Evolutionary conservation across 257 asterid species (phyloP).

Genomic region (Fraxinus americana): DNA sequence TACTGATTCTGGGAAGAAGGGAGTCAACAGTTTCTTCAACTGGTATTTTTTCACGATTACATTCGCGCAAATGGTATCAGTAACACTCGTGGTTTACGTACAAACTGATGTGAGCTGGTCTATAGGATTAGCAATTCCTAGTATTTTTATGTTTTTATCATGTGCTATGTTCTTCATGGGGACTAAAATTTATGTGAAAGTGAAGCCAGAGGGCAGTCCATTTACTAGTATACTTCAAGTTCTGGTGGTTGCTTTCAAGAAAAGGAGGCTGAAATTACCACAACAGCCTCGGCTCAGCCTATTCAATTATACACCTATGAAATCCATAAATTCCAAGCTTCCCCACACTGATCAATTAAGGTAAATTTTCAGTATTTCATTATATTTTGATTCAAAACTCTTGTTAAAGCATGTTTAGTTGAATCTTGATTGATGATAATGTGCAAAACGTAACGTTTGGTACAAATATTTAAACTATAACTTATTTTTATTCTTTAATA

Average conservation of each 20-base stretch:
- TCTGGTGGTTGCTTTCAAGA: constrained; percentile 50
- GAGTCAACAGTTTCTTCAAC: constrained; percentile 76
- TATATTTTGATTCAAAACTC: not conserved
- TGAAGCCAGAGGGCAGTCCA: constrained; percentile 77
- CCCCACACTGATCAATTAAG: constrained; percentile 68
- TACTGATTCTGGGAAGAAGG: constrained; percentile 60
- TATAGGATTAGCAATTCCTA: constrained; percentile 62
- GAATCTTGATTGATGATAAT: not conserved
- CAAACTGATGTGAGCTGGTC: constrained; percentile 80
- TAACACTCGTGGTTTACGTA: constrained; percentile 69
- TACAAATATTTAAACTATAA: not conserved
- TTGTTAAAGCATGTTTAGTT: not conserved
- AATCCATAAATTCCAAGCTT: constrained; percentile 62
- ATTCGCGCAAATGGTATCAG: constrained; percentile 59
- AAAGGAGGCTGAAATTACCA: constrained; percentile 54
- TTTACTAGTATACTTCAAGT: constrained; percentile 58
- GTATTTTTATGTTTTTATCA: constrained; percentile 57
- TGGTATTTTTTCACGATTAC: constrained; percentile 80
- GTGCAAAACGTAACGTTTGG: not conserved
- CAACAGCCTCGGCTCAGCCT: constrained; percentile 46
- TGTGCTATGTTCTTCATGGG: constrained; percentile 57
- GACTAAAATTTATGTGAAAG: constrained; percentile 54
- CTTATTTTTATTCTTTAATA: too few relatives aligned
- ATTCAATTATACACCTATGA: constrained; percentile 41
- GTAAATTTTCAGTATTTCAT: constrained; percentile 25